These are phyloP conservation scores for Parasitella parasitica DNA, from an alignment of 371 early-diverging fungal species.

Conservation along the genomic window DNA sequence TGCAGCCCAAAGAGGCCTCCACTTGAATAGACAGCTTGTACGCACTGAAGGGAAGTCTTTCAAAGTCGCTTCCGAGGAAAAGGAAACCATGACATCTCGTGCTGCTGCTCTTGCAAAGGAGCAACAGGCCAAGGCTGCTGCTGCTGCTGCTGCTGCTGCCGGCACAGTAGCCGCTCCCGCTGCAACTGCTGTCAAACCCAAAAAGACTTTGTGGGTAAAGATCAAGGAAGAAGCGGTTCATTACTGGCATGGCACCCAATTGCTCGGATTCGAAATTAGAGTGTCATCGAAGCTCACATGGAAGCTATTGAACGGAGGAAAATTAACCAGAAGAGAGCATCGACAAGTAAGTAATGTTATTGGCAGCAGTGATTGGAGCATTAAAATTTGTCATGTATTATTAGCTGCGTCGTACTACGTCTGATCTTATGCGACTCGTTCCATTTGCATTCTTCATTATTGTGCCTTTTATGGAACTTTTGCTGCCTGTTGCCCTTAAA, in stretches of 20 bases:
- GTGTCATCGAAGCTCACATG: constrained; percentile 83
- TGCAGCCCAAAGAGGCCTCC: constrained; percentile 16
- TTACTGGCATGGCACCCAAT: constrained; percentile 95
- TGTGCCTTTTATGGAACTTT: constrained; percentile 94
- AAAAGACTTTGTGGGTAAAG: constrained; percentile 73
- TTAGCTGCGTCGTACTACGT: constrained; percentile 81
- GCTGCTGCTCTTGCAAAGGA: constrained; percentile 47
- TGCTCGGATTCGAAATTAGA: constrained; percentile 85
- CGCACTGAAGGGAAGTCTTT: constrained; percentile 22
- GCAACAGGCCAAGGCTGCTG: constrained; percentile 21
- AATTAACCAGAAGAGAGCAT: constrained; percentile 87
- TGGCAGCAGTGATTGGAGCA: neutral
- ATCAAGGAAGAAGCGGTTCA: constrained; percentile 91
- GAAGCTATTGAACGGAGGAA: constrained; percentile 75
- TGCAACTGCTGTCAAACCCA: constrained; percentile 42
- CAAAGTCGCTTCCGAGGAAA: constrained; percentile 23
- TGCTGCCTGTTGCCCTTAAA: constrained; percentile 88
- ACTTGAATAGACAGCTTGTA: constrained; percentile 25
- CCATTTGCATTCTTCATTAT: constrained; percentile 92
- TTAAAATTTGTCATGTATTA: neutral
- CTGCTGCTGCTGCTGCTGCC: constrained; percentile 14
- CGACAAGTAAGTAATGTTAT: constrained; percentile 63
- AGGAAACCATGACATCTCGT: constrained; percentile 45
- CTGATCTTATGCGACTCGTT: constrained; percentile 85
- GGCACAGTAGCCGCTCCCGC: constrained; percentile 5